These are phyloP conservation scores for Lactarius psammicola DNA, from an alignment of 768 basidiomycete genomes.

Conservation along the genomic window DNA sequence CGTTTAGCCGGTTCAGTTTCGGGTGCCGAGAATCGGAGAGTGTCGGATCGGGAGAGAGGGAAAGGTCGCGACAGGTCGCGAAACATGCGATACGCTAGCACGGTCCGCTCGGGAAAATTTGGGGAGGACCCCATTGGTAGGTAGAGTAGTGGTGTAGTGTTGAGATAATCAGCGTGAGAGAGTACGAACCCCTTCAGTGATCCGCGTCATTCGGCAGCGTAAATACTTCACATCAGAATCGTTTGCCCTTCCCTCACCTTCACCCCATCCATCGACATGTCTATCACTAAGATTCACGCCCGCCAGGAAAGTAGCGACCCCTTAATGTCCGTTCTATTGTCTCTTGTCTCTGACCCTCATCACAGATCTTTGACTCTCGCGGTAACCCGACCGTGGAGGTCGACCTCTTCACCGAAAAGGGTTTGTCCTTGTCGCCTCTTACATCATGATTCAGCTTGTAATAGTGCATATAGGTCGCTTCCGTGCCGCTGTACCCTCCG, in stretches of 20 bases:
- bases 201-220: slow-evolving; percentile 28
- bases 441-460: slow-evolving; percentile 10
- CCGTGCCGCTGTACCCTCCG: slow-evolving; percentile 95
- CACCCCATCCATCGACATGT: slow-evolving; percentile 58
- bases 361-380: slow-evolving; percentile 97
- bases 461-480: slow-evolving; percentile 63
- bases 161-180: slow-evolving; percentile 45
- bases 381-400: slow-evolving; percentile 98
- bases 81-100: not conserved
- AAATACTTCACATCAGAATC: slow-evolving; percentile 24
- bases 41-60: not conserved
- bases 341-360: not conserved
- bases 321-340: slow-evolving; percentile 5
- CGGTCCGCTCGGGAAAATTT: not conserved
- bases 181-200: slow-evolving; percentile 23
- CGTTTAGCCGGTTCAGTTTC: not conserved
- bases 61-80: not conserved
- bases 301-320: slow-evolving; percentile 65
- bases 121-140: slow-evolving; percentile 5
- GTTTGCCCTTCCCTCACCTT: slow-evolving; percentile 10
- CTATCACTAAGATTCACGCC: slow-evolving; percentile 87
- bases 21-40: not conserved
- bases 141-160: slow-evolving; percentile 21
- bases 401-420: slow-evolving; percentile 84
- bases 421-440: slow-evolving; percentile 41